These are phyloP conservation scores for Aspergillus spinulosporus DNA, from an alignment of 2,329 filamentous ascomycete species.

Conservation along the genomic window DNA sequence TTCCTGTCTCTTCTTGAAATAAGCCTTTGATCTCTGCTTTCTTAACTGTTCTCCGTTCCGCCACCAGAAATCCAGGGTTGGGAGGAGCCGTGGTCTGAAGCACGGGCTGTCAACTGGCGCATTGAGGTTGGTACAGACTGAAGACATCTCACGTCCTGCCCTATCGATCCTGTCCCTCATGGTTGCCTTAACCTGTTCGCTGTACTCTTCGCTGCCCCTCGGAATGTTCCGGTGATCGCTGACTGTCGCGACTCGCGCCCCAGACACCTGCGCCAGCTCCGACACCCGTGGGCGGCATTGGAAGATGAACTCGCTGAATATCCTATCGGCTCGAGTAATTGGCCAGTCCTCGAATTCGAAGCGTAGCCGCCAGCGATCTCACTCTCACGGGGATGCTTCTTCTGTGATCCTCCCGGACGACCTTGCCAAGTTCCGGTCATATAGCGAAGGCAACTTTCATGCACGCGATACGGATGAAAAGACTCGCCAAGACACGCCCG, in stretches of 20 bases:
- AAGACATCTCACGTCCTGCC: constrained; percentile 17
- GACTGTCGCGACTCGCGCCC: constrained; percentile 22
- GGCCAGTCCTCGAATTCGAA: constrained; percentile 56
- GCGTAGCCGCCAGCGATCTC: constrained; percentile 53
- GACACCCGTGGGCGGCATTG: constrained; percentile 51
- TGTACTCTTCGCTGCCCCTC: neutral
- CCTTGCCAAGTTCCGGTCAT: constrained; percentile 43
- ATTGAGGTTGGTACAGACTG: constrained; percentile 38
- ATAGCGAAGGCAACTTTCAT: constrained; percentile 44
- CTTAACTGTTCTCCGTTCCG: constrained; percentile 8
- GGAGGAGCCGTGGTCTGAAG: constrained; percentile 22
- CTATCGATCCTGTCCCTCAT: constrained; percentile 6
- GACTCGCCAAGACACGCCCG: constrained; percentile 27
- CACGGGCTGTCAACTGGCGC: constrained; percentile 40
- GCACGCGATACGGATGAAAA: constrained; percentile 32
- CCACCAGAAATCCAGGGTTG: constrained; percentile 10
- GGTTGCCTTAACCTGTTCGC: neutral
- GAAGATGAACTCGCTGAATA: constrained; percentile 96
- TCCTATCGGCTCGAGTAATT: constrained; percentile 81
- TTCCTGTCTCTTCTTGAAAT: neutral
- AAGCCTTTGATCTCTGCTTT: neutral
- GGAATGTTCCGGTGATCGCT: constrained; percentile 16
- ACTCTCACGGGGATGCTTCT: constrained; percentile 52
- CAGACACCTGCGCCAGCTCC: constrained; percentile 39
- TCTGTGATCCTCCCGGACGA: constrained; percentile 34